Evolutionary conservation across 2,329 filamentous ascomycete species (phyloP).

Genomic region (Neopestalotiopsis sp.): DNA sequence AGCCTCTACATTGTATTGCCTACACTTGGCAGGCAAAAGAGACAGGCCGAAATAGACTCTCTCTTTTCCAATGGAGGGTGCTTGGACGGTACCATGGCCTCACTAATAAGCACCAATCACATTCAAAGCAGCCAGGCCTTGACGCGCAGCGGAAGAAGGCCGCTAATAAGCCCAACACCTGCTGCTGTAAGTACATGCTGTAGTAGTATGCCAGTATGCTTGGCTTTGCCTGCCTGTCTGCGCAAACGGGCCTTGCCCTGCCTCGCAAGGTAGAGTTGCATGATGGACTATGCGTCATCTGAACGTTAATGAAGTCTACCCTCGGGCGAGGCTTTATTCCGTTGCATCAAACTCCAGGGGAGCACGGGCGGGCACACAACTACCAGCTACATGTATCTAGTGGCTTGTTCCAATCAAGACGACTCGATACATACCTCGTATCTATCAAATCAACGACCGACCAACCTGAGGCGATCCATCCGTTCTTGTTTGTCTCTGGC

Average conservation of each 20-base stretch:
- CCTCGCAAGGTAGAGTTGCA: constrained; percentile 6
- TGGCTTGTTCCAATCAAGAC: not conserved
- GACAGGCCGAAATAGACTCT: not conserved
- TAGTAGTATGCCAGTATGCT: not conserved
- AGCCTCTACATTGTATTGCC: not conserved
- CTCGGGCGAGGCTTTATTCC: not conserved
- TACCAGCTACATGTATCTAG: too few species aligned
- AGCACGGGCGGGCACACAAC: too few species aligned
- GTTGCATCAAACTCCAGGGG: not conserved
- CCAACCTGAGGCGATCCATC: not conserved
- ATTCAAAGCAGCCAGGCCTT: not conserved
- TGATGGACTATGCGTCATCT: constrained; percentile 15
- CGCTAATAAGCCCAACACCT: not conserved
- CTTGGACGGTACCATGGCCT: not conserved
- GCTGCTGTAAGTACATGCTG: not conserved
- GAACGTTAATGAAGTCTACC: not conserved
- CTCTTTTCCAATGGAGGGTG: not conserved
- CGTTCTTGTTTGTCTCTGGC: not conserved
- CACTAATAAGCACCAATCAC: constrained; percentile 12
- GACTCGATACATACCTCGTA: not conserved
- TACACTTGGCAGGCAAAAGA: not conserved
- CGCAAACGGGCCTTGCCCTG: not conserved
- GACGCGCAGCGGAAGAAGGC: not conserved
- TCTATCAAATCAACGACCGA: not conserved
- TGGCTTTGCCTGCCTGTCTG: not conserved